Conservation (phyloP, 805 yeast genomes). For the Pichia kluyveri region DNA sequence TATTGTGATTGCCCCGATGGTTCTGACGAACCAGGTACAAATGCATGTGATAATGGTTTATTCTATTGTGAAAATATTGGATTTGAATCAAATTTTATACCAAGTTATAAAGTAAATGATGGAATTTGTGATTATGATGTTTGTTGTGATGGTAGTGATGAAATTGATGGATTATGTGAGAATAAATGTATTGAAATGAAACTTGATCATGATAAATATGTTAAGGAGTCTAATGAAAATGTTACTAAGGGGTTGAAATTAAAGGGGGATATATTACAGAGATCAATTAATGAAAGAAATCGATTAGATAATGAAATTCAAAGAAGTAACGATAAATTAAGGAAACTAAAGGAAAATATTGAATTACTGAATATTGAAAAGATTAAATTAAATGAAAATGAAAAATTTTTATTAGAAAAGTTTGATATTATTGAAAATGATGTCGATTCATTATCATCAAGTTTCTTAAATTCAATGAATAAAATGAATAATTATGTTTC, state of each 20-base stretch:
- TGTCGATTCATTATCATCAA: constrained; percentile 10
- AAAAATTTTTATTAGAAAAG: neutral
- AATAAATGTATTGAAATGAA: constrained; percentile 46
- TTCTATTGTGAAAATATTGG: constrained; percentile 80
- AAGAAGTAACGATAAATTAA: constrained; percentile 1
- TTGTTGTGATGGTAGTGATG: constrained; percentile 96
- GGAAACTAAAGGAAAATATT: constrained; percentile 23
- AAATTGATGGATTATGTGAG: constrained; percentile 45
- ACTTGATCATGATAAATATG: constrained; percentile 24
- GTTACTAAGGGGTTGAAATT: constrained; percentile 28
- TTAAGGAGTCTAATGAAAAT: constrained; percentile 11
- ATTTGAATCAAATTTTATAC: constrained; percentile 50
- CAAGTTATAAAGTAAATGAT: constrained; percentile 67
- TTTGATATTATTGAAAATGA: constrained; percentile 6
- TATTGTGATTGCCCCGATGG: constrained; percentile 98
- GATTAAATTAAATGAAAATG: neutral
- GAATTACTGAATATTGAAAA: constrained; percentile 3
- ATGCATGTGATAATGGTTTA: constrained; percentile 51
- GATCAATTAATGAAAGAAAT: constrained; percentile 19
- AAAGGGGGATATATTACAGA: constrained; percentile 23
- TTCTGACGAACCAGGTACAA: constrained; percentile 92
- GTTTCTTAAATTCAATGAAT: neutral
- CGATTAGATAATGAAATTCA: constrained; percentile 12
- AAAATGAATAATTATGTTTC: neutral
- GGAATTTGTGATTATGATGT: constrained; percentile 83